Conservation (phyloP, 306 rosid genomes). For the Medicago arabica region DNA sequence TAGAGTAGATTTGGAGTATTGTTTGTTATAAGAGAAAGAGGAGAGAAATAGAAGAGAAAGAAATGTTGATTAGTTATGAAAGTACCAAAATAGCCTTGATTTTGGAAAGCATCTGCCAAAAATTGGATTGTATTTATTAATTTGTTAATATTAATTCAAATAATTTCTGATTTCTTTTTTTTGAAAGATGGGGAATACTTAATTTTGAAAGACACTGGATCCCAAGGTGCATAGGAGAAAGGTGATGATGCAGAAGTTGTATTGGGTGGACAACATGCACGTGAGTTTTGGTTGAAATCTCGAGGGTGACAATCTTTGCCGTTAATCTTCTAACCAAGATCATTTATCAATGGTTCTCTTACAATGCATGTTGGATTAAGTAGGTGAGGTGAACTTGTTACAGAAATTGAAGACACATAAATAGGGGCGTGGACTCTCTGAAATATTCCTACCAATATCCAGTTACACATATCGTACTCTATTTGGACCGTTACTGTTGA, state of each 20-base stretch:
- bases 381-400: neutral
- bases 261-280: constrained; percentile 41
- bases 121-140: no score
- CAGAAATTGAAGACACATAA: constrained; percentile 37
- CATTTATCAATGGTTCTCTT: neutral
- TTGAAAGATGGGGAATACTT: no score
- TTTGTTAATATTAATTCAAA: no score
- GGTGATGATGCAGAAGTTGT: neutral
- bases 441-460: constrained; percentile 15
- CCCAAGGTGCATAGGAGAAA: constrained; percentile 32
- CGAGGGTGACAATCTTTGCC: neutral
- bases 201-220: constrained; percentile 27
- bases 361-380: neutral
- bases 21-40: no score
- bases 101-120: no score
- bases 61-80: no score
- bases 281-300: constrained; percentile 28
- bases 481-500: no score
- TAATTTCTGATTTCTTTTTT: no score
- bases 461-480: neutral
- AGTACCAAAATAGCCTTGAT: no score
- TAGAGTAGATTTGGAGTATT: no score
- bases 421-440: constrained; percentile 12
- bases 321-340: constrained; percentile 2
- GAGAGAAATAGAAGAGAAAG: no score